Evolutionary conservation across 306 rosid species (phyloP).

Genomic region (Pterocarpus macrocarpus): DNA sequence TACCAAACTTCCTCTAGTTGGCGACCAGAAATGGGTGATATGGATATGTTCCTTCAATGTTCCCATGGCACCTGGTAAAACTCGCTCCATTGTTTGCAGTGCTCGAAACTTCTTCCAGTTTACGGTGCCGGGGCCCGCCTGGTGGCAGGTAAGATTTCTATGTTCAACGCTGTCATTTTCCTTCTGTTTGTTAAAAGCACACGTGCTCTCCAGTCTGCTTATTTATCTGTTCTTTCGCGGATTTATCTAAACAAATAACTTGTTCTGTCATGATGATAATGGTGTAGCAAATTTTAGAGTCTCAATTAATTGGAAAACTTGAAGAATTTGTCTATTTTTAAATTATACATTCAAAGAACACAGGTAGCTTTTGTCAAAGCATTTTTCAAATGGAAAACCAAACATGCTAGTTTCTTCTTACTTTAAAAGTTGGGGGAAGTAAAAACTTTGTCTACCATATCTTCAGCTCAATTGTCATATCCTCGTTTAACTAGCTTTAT

Average conservation of each 20-base stretch:
- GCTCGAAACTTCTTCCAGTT: conserved; percentile 96
- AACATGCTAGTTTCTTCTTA: not conserved
- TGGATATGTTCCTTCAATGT: conserved; percentile 98
- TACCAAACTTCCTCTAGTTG: conserved; percentile 81
- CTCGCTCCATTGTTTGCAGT: conserved; percentile 96
- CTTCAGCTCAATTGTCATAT: conserved; percentile 12
- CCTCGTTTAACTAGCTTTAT: not conserved
- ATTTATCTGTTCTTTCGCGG: not conserved
- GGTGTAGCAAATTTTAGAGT: too few species aligned
- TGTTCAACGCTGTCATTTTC: not conserved
- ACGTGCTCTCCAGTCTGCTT: not conserved
- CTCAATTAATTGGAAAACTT: too few species aligned
- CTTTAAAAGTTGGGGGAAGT: not conserved
- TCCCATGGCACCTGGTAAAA: conserved; percentile 97
- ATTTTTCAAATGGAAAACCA: too few species aligned
- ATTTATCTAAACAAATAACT: not conserved
- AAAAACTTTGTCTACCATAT: too few species aligned
- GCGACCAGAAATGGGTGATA: conserved; percentile 90
- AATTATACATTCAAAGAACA: too few species aligned
- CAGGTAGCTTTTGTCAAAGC: too few species aligned
- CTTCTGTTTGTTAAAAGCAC: conserved; percentile 1
- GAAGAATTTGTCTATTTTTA: too few species aligned
- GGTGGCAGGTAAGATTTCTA: conserved; percentile 89
- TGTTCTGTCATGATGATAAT: too few species aligned
- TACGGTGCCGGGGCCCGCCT: conserved; percentile 88